These are phyloP conservation scores for Penicillium oxalicum DNA, from an alignment of 2,329 filamentous ascomycete species.

Conservation along the genomic window DNA sequence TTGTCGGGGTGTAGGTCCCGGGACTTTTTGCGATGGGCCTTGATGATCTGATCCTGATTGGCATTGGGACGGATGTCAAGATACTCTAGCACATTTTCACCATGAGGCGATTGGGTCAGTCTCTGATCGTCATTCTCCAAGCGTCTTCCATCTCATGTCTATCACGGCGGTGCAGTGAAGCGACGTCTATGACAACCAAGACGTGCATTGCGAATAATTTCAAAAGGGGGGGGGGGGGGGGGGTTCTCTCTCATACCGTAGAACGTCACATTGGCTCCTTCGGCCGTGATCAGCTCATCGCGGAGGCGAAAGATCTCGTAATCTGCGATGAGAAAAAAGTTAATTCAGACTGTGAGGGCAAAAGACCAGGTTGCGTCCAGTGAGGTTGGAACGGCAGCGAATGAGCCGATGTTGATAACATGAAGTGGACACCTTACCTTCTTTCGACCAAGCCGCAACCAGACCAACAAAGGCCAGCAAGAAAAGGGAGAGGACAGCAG, in stretches of 20 bases:
- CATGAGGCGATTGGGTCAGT: not conserved
- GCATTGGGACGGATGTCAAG: constrained; percentile 69
- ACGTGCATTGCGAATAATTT: not conserved
- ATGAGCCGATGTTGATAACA: constrained; percentile 3
- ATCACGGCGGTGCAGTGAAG: no score
- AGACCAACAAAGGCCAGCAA: constrained; percentile 64
- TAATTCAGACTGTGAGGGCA: not conserved
- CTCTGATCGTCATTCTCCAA: not conserved
- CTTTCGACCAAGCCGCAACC: constrained; percentile 75
- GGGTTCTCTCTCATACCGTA: constrained; percentile 52
- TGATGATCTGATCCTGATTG: constrained; percentile 81
- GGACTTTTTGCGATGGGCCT: constrained; percentile 86
- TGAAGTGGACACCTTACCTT: constrained; percentile 53
- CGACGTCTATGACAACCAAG: no score
- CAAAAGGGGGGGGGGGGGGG: no score
- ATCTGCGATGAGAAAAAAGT: constrained; percentile 49
- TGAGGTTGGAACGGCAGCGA: not conserved
- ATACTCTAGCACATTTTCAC: constrained; percentile 55
- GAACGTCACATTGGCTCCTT: constrained; percentile 77
- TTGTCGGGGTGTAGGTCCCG: constrained; percentile 88
- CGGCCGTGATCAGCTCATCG: constrained; percentile 71
- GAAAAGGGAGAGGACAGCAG: constrained; percentile 56
- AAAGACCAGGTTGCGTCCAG: not conserved
- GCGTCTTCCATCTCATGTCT: no score
- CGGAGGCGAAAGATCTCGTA: constrained; percentile 95